Evolutionary conservation across 73 alveolate species (phyloP).

Genomic region (Symbiodinium natans): DNA sequence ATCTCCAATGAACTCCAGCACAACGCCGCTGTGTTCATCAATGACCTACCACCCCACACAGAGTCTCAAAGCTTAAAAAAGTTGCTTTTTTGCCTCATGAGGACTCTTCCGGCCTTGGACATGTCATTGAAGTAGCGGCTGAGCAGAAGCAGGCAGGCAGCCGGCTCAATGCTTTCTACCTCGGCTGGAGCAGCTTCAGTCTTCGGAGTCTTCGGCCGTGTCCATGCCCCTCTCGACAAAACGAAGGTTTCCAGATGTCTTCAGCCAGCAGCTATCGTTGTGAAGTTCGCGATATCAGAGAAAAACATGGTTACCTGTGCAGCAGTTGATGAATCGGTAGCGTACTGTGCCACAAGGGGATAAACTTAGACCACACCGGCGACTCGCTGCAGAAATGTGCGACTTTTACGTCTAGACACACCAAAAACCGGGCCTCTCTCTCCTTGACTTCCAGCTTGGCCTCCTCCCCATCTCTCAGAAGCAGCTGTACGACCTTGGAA

Average conservation of each 20-base stretch:
- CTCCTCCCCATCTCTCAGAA: constrained; percentile 71
- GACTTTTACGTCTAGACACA: background rate
- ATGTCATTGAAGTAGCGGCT: constrained; percentile 94
- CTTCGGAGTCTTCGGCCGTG: background rate
- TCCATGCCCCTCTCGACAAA: background rate
- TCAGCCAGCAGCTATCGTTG: constrained; percentile 41
- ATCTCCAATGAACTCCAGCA: constrained; percentile 94
- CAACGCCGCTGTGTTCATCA: constrained; percentile 91
- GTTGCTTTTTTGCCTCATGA: background rate
- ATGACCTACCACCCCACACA: constrained; percentile 22
- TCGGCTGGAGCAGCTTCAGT: background rate
- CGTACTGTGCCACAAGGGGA: too few species aligned
- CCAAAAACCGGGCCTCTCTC: background rate
- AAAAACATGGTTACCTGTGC: constrained; percentile 80
- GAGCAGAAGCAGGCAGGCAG: constrained; percentile 59
- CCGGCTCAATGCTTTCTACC: constrained; percentile 82
- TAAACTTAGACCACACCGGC: too few species aligned
- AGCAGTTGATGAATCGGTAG: too few species aligned
- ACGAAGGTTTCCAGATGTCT: background rate
- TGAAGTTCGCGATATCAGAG: constrained; percentile 93
- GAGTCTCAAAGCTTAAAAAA: background rate
- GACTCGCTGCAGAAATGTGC: background rate
- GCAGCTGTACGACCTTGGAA: constrained; percentile 57
- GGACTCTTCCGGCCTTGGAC: constrained; percentile 41
- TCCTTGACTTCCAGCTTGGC: constrained; percentile 88